Conservation (phyloP, 1,284 basidiomycete genomes). For the Veloboletus limbatus region DNA sequence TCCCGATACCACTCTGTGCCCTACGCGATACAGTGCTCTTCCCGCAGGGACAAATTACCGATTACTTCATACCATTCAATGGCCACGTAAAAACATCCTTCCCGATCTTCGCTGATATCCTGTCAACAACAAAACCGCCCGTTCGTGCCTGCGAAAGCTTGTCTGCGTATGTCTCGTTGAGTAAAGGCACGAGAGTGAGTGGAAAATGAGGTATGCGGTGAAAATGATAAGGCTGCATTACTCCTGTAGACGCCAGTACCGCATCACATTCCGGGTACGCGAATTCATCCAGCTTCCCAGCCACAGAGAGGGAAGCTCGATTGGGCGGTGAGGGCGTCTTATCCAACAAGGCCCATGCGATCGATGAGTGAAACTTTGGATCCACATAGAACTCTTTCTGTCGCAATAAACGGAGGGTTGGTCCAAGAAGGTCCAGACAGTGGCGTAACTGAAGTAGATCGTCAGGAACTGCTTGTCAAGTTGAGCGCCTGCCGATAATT, state of each 20-base stretch:
- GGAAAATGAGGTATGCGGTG: constrained; percentile 54
- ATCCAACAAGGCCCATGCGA: constrained; percentile 72
- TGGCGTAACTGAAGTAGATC: constrained; percentile 45
- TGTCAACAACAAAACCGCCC: constrained; percentile 50
- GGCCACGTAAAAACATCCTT: constrained; percentile 55
- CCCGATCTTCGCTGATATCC: constrained; percentile 62
- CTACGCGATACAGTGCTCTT: constrained; percentile 4
- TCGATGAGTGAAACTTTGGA: constrained; percentile 77
- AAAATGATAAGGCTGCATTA: constrained; percentile 25
- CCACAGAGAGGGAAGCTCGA: constrained; percentile 1
- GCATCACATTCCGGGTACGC: not conserved
- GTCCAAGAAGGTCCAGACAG: constrained; percentile 51
- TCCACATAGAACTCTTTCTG: constrained; percentile 71
- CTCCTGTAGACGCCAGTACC: constrained; percentile 3
- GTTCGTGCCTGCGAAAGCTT: constrained; percentile 42
- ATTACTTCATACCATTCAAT: constrained; percentile 32
- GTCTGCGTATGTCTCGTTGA: constrained; percentile 48
- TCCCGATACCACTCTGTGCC: constrained; percentile 7
- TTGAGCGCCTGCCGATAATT: not conserved
- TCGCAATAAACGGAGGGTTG: constrained; percentile 52
- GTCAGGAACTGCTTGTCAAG: constrained; percentile 16
- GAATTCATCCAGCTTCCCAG: constrained; percentile 3
- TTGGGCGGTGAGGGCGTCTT: constrained; percentile 8
- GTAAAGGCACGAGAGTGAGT: constrained; percentile 39
- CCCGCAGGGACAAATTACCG: constrained; percentile 13